Evolutionary conservation across 2,329 filamentous ascomycete genomes (phyloP).

Genomic region (Blastomyces percursus): DNA sequence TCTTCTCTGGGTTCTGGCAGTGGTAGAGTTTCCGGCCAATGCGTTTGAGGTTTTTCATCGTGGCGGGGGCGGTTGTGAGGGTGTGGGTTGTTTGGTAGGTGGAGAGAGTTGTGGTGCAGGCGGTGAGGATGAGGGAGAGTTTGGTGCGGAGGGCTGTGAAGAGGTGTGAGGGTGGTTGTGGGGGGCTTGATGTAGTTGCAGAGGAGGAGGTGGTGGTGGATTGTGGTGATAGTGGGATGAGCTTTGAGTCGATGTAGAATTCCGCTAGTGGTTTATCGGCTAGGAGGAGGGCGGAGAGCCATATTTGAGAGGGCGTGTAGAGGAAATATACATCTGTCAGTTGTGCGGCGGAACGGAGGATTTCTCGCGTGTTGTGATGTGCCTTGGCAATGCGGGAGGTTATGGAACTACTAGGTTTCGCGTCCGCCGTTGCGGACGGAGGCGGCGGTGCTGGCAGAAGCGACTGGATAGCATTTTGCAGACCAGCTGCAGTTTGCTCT

Average conservation of each 20-base stretch:
- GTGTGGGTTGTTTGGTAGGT: constrained; percentile 23
- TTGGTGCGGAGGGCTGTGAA: constrained; percentile 28
- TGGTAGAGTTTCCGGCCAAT: constrained; percentile 41
- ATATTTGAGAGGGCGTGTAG: constrained; percentile 88
- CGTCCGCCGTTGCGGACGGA: constrained; percentile 15
- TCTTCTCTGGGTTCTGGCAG: constrained; percentile 40
- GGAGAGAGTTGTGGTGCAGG: constrained; percentile 31
- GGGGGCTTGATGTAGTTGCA: constrained; percentile 1
- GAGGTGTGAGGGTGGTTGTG: constrained; percentile 11
- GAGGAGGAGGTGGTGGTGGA: constrained; percentile 10
- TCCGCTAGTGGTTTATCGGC: constrained; percentile 49
- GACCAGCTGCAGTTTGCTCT: constrained; percentile 22
- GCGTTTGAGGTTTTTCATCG: constrained; percentile 34
- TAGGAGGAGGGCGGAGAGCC: constrained; percentile 67
- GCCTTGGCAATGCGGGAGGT: constrained; percentile 47
- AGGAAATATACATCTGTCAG: constrained; percentile 96
- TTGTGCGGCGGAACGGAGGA: constrained; percentile 68
- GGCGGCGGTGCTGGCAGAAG: constrained; percentile 20
- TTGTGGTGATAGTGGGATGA: constrained; percentile 19
- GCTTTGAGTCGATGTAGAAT: constrained; percentile 36
- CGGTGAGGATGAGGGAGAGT: constrained; percentile 27
- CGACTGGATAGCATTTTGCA: constrained; percentile 23
- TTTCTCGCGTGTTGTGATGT: constrained; percentile 60
- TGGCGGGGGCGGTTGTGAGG: constrained; percentile 22
- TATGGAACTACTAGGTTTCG: constrained; percentile 20